Percentiles rank a stretch among this genome's conserved stretches.
Evolutionary conservation across 805 yeast genomes (phyloP).

Genomic region (Metschnikowia corniflorae): DNA sequence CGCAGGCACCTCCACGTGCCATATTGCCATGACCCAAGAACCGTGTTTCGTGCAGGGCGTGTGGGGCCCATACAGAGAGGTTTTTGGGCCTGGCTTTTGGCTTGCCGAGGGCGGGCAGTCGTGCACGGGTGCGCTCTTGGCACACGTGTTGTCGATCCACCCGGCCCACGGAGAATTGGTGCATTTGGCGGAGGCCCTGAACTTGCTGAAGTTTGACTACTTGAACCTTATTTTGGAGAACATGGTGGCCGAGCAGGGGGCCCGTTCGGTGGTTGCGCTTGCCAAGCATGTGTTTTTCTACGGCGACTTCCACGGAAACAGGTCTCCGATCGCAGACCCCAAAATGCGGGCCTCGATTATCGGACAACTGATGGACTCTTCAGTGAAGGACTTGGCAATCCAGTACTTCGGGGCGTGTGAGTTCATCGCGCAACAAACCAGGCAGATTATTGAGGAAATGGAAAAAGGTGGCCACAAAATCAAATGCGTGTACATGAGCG

Average conservation of each 20-base stretch:
- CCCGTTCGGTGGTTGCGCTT: constrained; percentile 72
- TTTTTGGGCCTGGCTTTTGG: constrained; percentile 87
- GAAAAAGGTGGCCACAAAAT: constrained; percentile 74
- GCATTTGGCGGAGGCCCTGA: constrained; percentile 62
- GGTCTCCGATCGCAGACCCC: constrained; percentile 97
- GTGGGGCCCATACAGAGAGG: constrained; percentile 98
- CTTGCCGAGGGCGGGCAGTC: constrained; percentile 99
- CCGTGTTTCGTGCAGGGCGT: constrained; percentile 93
- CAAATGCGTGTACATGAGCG: constrained; percentile 79
- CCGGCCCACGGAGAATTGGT: constrained; percentile 80
- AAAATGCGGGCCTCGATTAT: constrained; percentile 87
- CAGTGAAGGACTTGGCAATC: constrained; percentile 79
- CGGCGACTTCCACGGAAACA: constrained; percentile 95
- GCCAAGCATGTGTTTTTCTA: constrained; percentile 87
- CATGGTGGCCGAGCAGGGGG: constrained; percentile 51
- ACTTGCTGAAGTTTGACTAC: constrained; percentile 75
- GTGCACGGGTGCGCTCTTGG: constrained; percentile 91
- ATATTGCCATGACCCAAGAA: constrained; percentile 78
- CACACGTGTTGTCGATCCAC: constrained; percentile 82
- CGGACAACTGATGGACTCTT: constrained; percentile 88
- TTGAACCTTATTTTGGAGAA: constrained; percentile 72
- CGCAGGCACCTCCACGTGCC: constrained; percentile 98
- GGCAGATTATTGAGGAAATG: constrained; percentile 90
- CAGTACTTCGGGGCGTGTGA: constrained; percentile 93
- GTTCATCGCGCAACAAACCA: constrained; percentile 94